These are phyloP conservation scores for Hanseniaspora hatyaiensis DNA, from an alignment of 805 yeast species.

Conservation along the genomic window DNA sequence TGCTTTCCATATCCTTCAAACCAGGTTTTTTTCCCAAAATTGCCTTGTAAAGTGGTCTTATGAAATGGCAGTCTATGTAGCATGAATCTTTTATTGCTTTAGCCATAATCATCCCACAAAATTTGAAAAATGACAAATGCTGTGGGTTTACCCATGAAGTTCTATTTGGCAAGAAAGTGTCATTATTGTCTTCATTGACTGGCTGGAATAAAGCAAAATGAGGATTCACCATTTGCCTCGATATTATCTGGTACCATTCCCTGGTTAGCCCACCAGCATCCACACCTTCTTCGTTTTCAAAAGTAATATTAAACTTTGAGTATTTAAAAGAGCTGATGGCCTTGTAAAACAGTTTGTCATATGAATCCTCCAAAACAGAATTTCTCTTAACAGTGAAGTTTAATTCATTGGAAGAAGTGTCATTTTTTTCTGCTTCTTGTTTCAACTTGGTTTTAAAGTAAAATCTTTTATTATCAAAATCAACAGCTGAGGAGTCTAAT, in stretches of 20 bases:
- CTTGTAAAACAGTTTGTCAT: slow-evolving; percentile 69
- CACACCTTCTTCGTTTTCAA: slow-evolving; percentile 88
- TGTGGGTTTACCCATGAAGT: slow-evolving; percentile 89
- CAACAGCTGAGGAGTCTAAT: slow-evolving; percentile 69
- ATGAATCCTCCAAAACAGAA: slow-evolving; percentile 84
- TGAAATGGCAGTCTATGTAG: slow-evolving; percentile 84
- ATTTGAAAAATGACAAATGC: slow-evolving; percentile 82
- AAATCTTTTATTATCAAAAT: slow-evolving; percentile 85
- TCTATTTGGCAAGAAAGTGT: slow-evolving; percentile 85
- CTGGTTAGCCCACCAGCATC: slow-evolving; percentile 98
- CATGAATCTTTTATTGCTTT: slow-evolving; percentile 84
- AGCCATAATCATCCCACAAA: slow-evolving; percentile 87
- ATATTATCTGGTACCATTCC: slow-evolving; percentile 92
- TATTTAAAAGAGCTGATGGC: slow-evolving; percentile 59
- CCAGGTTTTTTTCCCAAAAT: slow-evolving; percentile 70
- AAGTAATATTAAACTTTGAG: slow-evolving; percentile 65
- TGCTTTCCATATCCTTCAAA: slow-evolving; percentile 83
- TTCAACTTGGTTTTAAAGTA: slow-evolving; percentile 71
- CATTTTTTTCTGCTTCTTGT: slow-evolving; percentile 32
- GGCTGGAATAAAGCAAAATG: slow-evolving; percentile 87
- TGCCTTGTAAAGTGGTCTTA: slow-evolving; percentile 85
- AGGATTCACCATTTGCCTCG: slow-evolving; percentile 92
- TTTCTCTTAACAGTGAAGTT: slow-evolving; percentile 65
- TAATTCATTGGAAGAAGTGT: slow-evolving; percentile 29
- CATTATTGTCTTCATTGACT: slow-evolving; percentile 75